Conservation (phyloP, 169 alveolate species). For the Eimeria mitis region DNA sequence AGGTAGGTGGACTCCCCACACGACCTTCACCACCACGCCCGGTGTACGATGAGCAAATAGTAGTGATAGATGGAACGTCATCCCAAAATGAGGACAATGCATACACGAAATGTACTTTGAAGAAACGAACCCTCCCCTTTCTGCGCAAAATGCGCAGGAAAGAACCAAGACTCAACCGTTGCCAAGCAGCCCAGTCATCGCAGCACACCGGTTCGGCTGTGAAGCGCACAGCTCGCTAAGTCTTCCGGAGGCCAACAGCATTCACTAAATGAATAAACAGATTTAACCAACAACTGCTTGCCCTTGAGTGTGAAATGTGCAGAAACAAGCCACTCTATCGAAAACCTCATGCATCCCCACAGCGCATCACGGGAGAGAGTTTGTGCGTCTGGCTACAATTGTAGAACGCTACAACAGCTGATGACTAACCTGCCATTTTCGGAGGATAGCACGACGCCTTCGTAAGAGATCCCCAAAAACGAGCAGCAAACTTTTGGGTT, state of each 20-base stretch:
- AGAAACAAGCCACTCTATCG: background rate
- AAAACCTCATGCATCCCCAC: slow-evolving; percentile 1
- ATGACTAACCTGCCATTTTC: slow-evolving; percentile 63
- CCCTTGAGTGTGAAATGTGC: background rate
- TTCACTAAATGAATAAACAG: background rate
- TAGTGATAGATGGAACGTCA: no score
- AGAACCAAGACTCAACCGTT: background rate
- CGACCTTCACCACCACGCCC: background rate
- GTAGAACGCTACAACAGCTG: background rate
- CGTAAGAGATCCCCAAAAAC: slow-evolving; percentile 68
- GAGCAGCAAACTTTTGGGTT: slow-evolving; percentile 45
- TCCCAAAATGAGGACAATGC: background rate
- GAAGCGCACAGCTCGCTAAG: background rate
- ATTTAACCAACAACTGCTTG: background rate
- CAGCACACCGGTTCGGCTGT: background rate
- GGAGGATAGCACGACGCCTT: slow-evolving; percentile 55
- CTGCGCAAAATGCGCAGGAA: background rate
- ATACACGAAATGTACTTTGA: background rate
- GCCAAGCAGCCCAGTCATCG: background rate
- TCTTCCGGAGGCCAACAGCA: background rate
- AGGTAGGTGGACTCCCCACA: background rate
- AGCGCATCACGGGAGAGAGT: background rate
- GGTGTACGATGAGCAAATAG: background rate
- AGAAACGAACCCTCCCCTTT: background rate
- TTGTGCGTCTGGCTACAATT: slow-evolving; percentile 7